Evolutionary conservation across 108 stramenopile genomes (phyloP).

Genomic region (Cyclotella choctawhatcheeana): DNA sequence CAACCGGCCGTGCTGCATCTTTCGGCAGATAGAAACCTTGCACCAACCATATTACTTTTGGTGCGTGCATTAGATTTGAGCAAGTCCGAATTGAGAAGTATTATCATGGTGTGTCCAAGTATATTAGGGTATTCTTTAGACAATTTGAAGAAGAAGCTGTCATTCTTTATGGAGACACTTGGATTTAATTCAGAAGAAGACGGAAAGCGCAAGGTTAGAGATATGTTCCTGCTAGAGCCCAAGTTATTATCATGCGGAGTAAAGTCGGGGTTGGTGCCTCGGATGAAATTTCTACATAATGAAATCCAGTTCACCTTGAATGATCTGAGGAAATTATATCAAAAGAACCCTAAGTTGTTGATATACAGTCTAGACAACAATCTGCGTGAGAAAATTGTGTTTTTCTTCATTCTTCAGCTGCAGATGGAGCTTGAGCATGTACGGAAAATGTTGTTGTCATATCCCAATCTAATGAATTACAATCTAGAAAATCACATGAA

Average conservation of each 20-base stretch:
- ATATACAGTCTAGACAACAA: slow-evolving; percentile 75
- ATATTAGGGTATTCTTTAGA: slow-evolving; percentile 63
- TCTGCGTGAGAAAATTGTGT: slow-evolving; percentile 74
- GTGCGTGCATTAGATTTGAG: slow-evolving; percentile 62
- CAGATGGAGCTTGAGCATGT: slow-evolving; percentile 68
- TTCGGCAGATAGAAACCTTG: slow-evolving; percentile 67
- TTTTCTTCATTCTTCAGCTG: slow-evolving; percentile 76
- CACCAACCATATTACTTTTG: slow-evolving; percentile 67
- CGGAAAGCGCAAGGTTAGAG: slow-evolving; percentile 51
- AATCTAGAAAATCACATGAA: slow-evolving; percentile 72
- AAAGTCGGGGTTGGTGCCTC: slow-evolving; percentile 65
- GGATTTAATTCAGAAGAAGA: slow-evolving; percentile 42
- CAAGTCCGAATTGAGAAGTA: slow-evolving; percentile 53
- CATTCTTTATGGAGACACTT: slow-evolving; percentile 68
- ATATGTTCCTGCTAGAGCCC: slow-evolving; percentile 62
- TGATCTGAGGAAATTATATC: slow-evolving; percentile 56
- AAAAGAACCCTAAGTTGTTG: slow-evolving; percentile 69
- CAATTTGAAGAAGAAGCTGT: slow-evolving; percentile 65
- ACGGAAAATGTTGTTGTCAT: slow-evolving; percentile 59
- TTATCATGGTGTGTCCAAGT: slow-evolving; percentile 67
- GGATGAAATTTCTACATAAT: slow-evolving; percentile 59
- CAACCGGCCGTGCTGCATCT: slow-evolving; percentile 71
- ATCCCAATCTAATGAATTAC: slow-evolving; percentile 78
- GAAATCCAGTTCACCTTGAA: slow-evolving; percentile 64
- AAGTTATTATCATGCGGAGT: slow-evolving; percentile 63